Conservation (phyloP, 345 rosid genomes). For the Stellera chamaejasme region DNA sequence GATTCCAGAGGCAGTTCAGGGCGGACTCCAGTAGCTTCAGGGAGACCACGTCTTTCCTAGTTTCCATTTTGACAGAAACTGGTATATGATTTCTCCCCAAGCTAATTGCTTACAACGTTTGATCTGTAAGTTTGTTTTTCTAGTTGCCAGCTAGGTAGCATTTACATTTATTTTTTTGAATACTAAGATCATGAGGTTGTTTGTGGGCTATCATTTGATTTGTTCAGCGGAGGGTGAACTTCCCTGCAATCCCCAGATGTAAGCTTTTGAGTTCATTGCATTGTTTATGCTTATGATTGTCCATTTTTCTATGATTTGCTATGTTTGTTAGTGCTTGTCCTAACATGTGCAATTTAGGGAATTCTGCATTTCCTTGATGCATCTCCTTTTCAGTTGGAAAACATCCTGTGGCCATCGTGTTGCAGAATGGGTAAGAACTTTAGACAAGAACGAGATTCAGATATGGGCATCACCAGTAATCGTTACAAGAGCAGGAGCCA, state of each 20-base stretch:
- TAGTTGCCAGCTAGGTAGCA: constrained; percentile 17
- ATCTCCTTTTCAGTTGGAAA: too few species aligned
- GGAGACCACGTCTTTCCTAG: not conserved
- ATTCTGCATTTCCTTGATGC: too few species aligned
- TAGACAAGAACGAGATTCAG: too few species aligned
- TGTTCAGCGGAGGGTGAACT: too few species aligned
- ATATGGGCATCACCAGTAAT: constrained; percentile 61
- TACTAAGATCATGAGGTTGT: constrained; percentile 1
- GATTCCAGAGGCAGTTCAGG: constrained; percentile 15
- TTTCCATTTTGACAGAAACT: constrained; percentile 10
- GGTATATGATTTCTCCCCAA: constrained; percentile 11
- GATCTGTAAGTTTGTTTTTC: constrained; percentile 14
- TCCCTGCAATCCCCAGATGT: too few species aligned
- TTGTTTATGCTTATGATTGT: too few species aligned
- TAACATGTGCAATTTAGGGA: too few species aligned
- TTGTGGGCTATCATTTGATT: constrained; percentile 5
- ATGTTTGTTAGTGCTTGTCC: too few species aligned
- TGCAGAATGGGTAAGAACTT: too few species aligned
- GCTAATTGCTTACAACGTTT: constrained; percentile 5
- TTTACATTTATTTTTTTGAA: constrained; percentile 11
- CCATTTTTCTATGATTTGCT: too few species aligned
- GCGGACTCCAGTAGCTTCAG: not conserved
- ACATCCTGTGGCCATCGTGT: too few species aligned
- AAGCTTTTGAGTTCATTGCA: too few species aligned
- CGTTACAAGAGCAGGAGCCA: constrained; percentile 76